These are phyloP conservation scores for Ogataea philodendri DNA, from an alignment of 805 yeast species.

Conservation along the genomic window DNA sequence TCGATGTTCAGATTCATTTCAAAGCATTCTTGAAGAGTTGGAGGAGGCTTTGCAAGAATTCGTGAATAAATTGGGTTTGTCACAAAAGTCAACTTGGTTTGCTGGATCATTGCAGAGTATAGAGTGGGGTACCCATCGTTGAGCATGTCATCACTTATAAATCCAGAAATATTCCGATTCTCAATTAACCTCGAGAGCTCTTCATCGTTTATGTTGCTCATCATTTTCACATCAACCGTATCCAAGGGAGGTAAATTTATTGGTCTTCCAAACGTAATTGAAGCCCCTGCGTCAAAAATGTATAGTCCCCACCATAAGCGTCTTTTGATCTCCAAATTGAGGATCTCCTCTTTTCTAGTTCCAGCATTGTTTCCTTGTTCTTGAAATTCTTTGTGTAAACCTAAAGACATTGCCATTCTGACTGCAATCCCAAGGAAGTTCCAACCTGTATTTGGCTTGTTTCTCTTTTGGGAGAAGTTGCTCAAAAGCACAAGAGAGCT, in stretches of 20 bases:
- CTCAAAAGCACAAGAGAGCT: constrained; percentile 53
- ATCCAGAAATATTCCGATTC: constrained; percentile 16
- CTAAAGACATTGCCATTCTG: constrained; percentile 65
- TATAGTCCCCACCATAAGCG: constrained; percentile 69
- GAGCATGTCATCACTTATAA: constrained; percentile 22
- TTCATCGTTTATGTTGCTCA: constrained; percentile 50
- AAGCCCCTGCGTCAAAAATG: constrained; percentile 61
- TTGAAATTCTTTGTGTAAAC: constrained; percentile 53
- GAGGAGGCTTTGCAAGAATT: constrained; percentile 45
- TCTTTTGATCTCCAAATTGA: constrained; percentile 54
- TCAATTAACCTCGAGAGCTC: constrained; percentile 32
- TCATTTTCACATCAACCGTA: constrained; percentile 47
- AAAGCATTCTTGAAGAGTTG: constrained; percentile 50
- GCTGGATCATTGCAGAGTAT: constrained; percentile 57
- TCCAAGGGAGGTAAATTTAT: constrained; percentile 47
- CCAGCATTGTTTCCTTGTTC: constrained; percentile 20
- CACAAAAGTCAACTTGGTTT: constrained; percentile 47
- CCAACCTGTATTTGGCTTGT: constrained; percentile 70
- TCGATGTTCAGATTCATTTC: constrained; percentile 43
- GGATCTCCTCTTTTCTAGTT: constrained; percentile 34
- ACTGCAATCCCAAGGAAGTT: constrained; percentile 62
- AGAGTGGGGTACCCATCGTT: constrained; percentile 46
- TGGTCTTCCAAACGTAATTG: constrained; percentile 66
- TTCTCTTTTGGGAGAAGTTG: constrained; percentile 61
- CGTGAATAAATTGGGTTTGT: constrained; percentile 50